Percentiles rank a stretch among this genome's conserved stretches.
Evolutionary conservation across 805 yeast genomes (phyloP).

Genomic region (Priceomyces haplophilus): DNA sequence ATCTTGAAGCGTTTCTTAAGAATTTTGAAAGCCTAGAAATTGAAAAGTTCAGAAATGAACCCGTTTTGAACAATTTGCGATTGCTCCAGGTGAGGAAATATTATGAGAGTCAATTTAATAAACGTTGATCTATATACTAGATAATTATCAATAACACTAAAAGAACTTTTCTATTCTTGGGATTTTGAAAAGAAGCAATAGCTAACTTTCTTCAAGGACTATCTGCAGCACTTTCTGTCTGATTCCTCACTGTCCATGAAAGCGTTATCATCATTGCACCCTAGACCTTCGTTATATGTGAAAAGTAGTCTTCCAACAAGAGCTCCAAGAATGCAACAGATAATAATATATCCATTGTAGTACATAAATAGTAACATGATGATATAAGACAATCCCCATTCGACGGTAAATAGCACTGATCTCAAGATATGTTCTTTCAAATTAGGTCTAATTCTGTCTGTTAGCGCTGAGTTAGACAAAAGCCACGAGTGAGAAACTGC

Average conservation of each 20-base stretch:
- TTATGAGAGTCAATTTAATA: slow-evolving; percentile 9
- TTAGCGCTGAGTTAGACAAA: slow-evolving; percentile 11
- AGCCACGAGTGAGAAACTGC: slow-evolving; percentile 37
- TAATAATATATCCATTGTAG: slow-evolving; percentile 66
- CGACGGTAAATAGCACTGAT: slow-evolving; percentile 48
- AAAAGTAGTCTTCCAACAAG: slow-evolving; percentile 55
- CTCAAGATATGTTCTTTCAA: slow-evolving; percentile 51
- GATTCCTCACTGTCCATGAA: slow-evolving; percentile 14
- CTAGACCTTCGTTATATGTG: slow-evolving; percentile 42
- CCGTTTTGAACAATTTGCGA: slow-evolving; percentile 9
- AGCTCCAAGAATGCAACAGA: slow-evolving; percentile 62
- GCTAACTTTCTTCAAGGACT: too few relatives aligned
- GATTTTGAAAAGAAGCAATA: too few relatives aligned
- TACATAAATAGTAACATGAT: slow-evolving; percentile 75
- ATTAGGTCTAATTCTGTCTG: slow-evolving; percentile 30
- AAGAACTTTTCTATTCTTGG: too few relatives aligned
- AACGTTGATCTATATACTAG: neutral
- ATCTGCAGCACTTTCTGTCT: slow-evolving; percentile 26
- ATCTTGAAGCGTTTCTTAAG: slow-evolving; percentile 17
- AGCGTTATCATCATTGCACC: slow-evolving; percentile 5
- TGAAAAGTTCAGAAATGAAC: slow-evolving; percentile 13
- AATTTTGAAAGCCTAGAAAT: slow-evolving; percentile 16
- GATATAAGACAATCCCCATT: slow-evolving; percentile 63
- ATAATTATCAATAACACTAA: neutral
- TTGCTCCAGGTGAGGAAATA: slow-evolving; percentile 16